Evolutionary conservation across 768 basidiomycete genomes (phyloP).

Genomic region (Aureoboletus auriporus): DNA sequence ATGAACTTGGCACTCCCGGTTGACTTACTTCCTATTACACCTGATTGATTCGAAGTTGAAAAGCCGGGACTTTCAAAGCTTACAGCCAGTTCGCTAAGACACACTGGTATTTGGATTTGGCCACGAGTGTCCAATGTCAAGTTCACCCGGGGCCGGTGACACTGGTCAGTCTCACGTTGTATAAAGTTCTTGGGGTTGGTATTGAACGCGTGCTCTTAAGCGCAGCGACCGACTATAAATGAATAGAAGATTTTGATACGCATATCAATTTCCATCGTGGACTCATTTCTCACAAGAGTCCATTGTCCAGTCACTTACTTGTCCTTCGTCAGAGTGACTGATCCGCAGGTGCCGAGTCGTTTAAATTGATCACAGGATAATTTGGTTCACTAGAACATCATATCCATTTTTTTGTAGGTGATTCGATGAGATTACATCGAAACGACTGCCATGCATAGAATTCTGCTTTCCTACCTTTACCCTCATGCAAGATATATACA

Average conservation of each 20-base stretch:
- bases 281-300: not conserved
- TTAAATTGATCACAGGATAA: constrained; percentile 40
- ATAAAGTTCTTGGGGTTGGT: constrained; percentile 16
- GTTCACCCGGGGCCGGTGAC: not conserved
- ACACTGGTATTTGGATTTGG: constrained; percentile 57
- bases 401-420: constrained; percentile 43
- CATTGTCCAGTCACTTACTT: constrained; percentile 48
- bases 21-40: too few relatives aligned
- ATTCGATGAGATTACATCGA: constrained; percentile 54
- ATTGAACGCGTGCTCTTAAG: constrained; percentile 16
- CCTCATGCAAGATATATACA: constrained; percentile 44
- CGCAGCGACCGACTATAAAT: constrained; percentile 16
- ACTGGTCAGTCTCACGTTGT: not conserved
- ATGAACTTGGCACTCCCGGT: too few relatives aligned
- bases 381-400: constrained; percentile 2
- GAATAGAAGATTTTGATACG: constrained; percentile 23
- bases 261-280: not conserved
- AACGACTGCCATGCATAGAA: constrained; percentile 64
- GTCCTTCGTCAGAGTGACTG: constrained; percentile 67
- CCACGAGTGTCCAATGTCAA: constrained; percentile 30
- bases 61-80: constrained; percentile 51
- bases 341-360: constrained; percentile 48
- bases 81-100: constrained; percentile 47
- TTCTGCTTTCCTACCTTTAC: constrained; percentile 48
- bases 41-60: constrained; percentile 21